Conservation (phyloP, 768 basidiomycete genomes). For the Boletus rex-veris region DNA sequence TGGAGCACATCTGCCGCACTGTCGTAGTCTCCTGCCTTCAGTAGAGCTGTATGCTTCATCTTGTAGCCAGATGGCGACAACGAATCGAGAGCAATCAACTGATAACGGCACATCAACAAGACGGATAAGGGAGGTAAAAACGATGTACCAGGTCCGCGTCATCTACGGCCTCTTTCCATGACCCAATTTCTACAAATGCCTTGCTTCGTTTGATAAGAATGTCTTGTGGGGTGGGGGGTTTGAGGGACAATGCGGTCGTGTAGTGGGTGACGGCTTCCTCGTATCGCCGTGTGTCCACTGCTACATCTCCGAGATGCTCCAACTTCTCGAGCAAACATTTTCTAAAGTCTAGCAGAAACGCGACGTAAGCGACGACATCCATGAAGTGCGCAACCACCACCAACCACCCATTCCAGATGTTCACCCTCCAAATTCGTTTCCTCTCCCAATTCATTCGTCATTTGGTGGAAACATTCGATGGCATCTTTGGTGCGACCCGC, state of each 20-base stretch:
- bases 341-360: background rate
- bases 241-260: background rate
- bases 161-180: background rate
- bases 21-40: background rate
- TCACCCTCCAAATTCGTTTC: background rate
- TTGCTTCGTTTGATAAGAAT: background rate
- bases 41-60: background rate
- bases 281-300: background rate
- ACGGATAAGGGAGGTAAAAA: no score
- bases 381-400: background rate
- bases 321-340: background rate
- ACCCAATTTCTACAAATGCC: background rate
- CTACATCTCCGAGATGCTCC: background rate
- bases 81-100: background rate
- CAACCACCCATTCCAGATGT: background rate
- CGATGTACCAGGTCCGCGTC: background rate
- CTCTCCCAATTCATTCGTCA: background rate
- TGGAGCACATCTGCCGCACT: background rate
- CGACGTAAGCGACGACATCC: background rate
- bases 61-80: background rate
- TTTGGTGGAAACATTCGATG: background rate
- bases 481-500: background rate
- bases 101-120: background rate
- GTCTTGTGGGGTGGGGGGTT: background rate
- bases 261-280: background rate